Percentiles rank a stretch among this genome's conserved stretches.
Evolutionary conservation across 176 grass and related monocot genomes (phyloP).

Genomic region (Alopecurus myosuroides): DNA sequence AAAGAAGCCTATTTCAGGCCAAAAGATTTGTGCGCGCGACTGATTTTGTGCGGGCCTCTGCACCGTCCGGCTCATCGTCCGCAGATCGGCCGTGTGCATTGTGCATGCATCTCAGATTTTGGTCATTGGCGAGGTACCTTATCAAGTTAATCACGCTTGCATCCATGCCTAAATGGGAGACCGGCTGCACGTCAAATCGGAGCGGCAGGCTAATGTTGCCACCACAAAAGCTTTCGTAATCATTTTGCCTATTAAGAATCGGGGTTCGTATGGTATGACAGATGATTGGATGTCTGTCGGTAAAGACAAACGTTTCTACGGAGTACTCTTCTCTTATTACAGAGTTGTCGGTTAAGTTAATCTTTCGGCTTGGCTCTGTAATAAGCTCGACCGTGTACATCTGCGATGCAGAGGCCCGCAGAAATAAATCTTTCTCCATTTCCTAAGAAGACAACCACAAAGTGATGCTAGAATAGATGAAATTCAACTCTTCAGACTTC

Average conservation of each 20-base stretch:
- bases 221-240: not conserved
- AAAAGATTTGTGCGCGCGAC: too few relatives aligned
- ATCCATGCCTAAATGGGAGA: not conserved
- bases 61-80: not conserved
- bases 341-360: too few relatives aligned
- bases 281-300: too few relatives aligned
- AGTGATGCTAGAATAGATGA: too few relatives aligned
- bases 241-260: not conserved
- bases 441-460: too few relatives aligned
- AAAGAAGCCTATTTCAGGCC: too few relatives aligned
- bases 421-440: too few relatives aligned
- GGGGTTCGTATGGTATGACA: not conserved
- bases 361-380: too few relatives aligned
- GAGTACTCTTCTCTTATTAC: not conserved
- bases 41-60: too few relatives aligned
- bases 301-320: not conserved
- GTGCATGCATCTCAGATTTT: not conserved
- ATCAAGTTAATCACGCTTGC: not conserved
- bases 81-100: not conserved
- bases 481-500: too few relatives aligned
- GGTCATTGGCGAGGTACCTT: not conserved
- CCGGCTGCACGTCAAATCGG: not conserved
- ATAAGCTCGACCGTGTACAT: too few relatives aligned
- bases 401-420: too few relatives aligned
- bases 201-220: conserved; percentile 11